Conservation (phyloP, 345 rosid genomes). For the Hevea brasiliensis region DNA sequence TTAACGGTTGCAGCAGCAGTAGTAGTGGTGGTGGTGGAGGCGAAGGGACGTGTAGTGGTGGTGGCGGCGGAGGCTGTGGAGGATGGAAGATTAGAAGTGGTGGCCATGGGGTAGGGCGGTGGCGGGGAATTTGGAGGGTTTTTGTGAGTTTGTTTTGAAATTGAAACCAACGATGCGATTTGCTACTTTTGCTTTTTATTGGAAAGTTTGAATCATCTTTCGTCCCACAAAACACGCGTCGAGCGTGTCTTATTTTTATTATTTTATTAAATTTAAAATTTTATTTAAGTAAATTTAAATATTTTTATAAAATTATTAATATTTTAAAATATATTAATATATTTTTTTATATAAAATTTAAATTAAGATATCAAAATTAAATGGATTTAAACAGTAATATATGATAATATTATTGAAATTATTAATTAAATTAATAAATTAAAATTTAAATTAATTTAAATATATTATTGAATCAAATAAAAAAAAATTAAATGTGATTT, state of each 20-base stretch:
- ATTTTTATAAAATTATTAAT: no score
- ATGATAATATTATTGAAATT: no score
- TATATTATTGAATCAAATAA: no score
- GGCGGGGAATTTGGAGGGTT: constrained; percentile 21
- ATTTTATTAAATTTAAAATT: no score
- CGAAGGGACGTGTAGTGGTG: not conserved
- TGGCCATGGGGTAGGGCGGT: constrained; percentile 4
- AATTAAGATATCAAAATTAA: no score
- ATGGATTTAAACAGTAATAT: no score
- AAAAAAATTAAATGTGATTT: no score
- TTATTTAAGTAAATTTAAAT: no score
- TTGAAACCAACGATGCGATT: not conserved
- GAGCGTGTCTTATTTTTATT: not conserved
- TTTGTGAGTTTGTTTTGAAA: constrained; percentile 1
- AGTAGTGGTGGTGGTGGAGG: not conserved
- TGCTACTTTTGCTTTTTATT: not conserved
- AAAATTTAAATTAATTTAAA: no score
- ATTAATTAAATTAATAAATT: no score
- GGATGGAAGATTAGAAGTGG: not conserved
- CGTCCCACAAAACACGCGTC: not conserved
- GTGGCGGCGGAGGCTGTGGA: not conserved
- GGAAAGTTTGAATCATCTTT: not conserved
- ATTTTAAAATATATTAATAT: no score
- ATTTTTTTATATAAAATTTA: no score
- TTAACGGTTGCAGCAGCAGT: not conserved